Base-by-base conservation (phyloP, 2,329 filamentous ascomycete species). In the Aspergillus unguis region DNA sequence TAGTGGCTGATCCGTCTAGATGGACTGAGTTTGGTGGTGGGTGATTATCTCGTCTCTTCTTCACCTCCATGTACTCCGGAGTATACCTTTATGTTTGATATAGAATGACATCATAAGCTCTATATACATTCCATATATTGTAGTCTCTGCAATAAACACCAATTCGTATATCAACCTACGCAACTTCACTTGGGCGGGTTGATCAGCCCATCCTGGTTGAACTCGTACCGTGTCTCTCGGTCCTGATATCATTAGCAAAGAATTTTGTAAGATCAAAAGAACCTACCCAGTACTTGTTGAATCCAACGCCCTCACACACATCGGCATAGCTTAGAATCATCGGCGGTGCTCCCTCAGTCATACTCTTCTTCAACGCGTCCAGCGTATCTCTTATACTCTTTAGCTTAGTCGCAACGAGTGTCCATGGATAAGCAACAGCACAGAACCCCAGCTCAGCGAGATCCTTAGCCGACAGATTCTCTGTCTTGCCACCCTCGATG, bases 241-340 rank as follows among this genome's bases (percentile, higher is more conserved):
- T 64, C 60, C 61, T 60, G n/a, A 8, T 5, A 3, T 46, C n/a
- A 41, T 28, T 25, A 42, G 23, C 5, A 40, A 31, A 11, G 5
- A 10, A 32, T 64, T 49, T 23, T 11, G 36, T 8, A 4, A 31
- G 17, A 31, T 6, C 11, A 9, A n/a, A 26, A 6, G n/a, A 9
- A 62, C 64, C 36, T 53, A 68, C 67, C 65, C 68, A 75, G 52
- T 76, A 76, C 33, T 74, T 43, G 6, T 38, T 71, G 48, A 78
- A 78, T 0, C 76, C 75, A 28, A 78, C 75, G 0, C 73, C 73
- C 9, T 75, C 70, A 36, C 73, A 77, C 0, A 79, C 75, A 42
- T 79, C 73, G 0, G 61, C 62, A 51, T 75, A 77, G 0, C 69
- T 68, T n/a, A 78, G 54, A 40, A 78, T 72, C 57, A 69, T 71